These are phyloP conservation scores for Trichoderma lentiforme DNA, from an alignment of 2,329 filamentous ascomycete species.

Conservation along the genomic window DNA sequence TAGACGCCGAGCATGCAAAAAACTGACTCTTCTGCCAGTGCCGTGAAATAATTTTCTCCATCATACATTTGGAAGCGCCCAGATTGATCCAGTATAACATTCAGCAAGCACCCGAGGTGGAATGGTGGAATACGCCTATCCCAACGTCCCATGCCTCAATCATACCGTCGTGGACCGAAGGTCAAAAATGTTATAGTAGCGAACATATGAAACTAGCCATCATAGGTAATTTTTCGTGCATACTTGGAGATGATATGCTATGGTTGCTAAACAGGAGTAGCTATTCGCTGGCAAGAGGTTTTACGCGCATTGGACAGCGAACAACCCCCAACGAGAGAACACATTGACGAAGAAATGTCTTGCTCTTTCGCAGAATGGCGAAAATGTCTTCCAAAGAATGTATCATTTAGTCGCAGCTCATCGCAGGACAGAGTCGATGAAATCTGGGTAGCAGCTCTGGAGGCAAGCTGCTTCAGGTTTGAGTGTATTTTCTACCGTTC, in stretches of 20 bases:
- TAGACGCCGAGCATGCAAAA: not conserved
- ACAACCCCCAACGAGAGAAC: not conserved
- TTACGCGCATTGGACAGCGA: not conserved
- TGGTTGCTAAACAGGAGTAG: not conserved
- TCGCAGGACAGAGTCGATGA: not conserved
- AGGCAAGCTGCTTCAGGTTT: not conserved
- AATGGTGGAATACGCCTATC: not conserved
- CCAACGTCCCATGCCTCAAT: not conserved
- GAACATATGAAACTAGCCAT: not conserved
- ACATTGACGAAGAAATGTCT: not conserved
- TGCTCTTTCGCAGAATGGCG: not conserved
- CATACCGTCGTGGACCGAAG: not conserved
- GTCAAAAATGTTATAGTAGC: not conserved
- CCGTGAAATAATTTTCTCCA: not conserved
- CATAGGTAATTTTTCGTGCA: not conserved
- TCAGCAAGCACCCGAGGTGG: not conserved
- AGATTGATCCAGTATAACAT: not conserved
- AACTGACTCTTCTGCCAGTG: not conserved
- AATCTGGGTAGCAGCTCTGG: not conserved
- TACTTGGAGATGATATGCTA: not conserved
- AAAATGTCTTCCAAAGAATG: not conserved
- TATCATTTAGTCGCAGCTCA: not conserved
- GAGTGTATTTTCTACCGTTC: slow-evolving; percentile 49
- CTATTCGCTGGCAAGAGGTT: not conserved
- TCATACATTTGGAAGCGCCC: not conserved